These are phyloP conservation scores for Ceratobasidium sp. DNA, from an alignment of 1,284 basidiomycete genomes.

Conservation along the genomic window DNA sequence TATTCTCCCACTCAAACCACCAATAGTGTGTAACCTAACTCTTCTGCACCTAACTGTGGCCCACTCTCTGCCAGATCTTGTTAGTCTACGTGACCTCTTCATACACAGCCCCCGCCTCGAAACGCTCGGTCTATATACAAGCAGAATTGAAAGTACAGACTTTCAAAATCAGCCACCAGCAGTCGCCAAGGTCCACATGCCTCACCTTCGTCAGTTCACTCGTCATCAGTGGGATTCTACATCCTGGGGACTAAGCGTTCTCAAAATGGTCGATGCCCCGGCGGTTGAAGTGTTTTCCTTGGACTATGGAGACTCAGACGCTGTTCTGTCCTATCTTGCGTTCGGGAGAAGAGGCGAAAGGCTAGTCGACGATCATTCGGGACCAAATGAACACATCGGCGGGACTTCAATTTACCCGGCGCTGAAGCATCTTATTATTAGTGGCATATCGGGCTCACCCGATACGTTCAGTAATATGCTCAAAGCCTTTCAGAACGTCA, in stretches of 20 bases:
- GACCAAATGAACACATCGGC: neutral
- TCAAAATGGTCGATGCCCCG: slow-evolving; percentile 3
- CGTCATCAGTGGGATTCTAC: too few species aligned
- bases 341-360: neutral
- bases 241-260: neutral
- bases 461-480: neutral
- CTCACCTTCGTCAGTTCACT: neutral
- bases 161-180: neutral
- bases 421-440: neutral
- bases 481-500: neutral
- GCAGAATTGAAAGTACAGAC: neutral
- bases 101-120: neutral
- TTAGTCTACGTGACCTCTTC: neutral
- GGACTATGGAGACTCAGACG: too few species aligned
- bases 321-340: neutral
- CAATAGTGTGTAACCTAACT: neutral
- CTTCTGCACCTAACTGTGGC: neutral
- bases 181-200: neutral
- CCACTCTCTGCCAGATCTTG: neutral
- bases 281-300: neutral
- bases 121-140: neutral
- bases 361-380: neutral
- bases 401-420: neutral
- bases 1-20: neutral
- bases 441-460: too few species aligned